Evolutionary conservation across 805 yeast species (phyloP), one percentile per base, ranked within the genome.

Genomic region (Zygosaccharomyces lentus): DNA sequence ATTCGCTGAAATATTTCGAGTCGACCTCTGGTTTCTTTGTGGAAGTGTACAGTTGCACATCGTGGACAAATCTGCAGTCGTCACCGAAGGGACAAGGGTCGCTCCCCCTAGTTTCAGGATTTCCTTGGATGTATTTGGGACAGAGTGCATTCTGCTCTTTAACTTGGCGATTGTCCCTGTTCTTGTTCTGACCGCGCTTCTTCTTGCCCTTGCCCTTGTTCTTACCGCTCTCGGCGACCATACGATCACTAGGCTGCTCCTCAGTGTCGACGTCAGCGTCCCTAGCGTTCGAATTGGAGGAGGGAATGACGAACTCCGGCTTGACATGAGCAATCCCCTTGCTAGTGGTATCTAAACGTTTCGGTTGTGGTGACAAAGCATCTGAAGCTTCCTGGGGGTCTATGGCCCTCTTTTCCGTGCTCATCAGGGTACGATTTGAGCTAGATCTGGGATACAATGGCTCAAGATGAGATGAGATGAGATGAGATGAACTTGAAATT

Each of bases 321-420:
- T 88, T 89, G 57, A 88, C 76, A 9, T 82, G 77, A 0, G 96
- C 96, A 42, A 83, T 69, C 38, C 96, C 95, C 50, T 77, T 79
- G 19, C 67, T 46, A 35, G 51, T 49, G 24, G 44, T 38, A 37
- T 62, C 59, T 34, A 52, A 58, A 34, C 54, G 57, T 49, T 62
- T 57, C 9, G 40, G 52, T n/a, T 37, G 37, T 19, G 35, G 29
- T 12, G 3, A 9, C 29, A 8, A 42, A 7, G 25, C 49, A 6
- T 34, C 50, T 9, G 45, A 44, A 17, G 12, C 41, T 4, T 38
- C 34, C 15, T 25, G 32, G 9, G 34, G 16, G 21, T 53, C 59
- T 30, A 46, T 52, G 29, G 55, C 51, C 35, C 56, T 56, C 43
- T 61, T 63, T 41, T 63, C 66, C 12, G 51, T 43, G 6, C 50